Evolutionary conservation across 805 yeast species (phyloP), one percentile per base, ranked within the genome.

Genomic region (Lipomyces yamanashiensis): DNA sequence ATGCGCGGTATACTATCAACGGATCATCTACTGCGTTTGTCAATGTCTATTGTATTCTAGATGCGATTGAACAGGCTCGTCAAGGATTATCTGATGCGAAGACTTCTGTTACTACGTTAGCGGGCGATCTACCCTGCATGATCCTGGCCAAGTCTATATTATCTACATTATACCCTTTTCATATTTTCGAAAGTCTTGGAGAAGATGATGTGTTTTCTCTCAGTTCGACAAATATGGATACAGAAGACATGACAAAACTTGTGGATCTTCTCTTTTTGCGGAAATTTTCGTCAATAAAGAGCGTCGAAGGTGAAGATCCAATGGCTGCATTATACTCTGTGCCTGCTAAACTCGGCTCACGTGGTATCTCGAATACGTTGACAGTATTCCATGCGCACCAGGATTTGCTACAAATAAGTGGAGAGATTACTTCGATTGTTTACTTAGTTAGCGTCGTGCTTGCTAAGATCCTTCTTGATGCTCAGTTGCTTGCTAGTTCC

Each of bases 271-370:
- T 64, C n/a, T 64, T 64, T 47, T 19, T 64, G 15, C 61, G 59
- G 23, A 54, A 44, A 5, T 64, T 61, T 48, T 47, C 64, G 17
- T 45, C 67, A 17, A 40, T 58, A 23, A 40, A 43, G 12, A 43
- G 41, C 10, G 45, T 43, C 28, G 53, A 41, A 12, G 58, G 49
- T 7, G 56, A 36, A 23, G 57, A 37, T 41, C 49, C 51, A 10
- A 23, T 44, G 45, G 37, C 55, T 7, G 40, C 58, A 15, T 34
- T 39, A 39, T 28, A 21, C 19, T 58, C 66, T 21, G 59, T 56
- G 2, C 68, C 68, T 2, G 69, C 69, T 6, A 66, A 64, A 37
- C 62, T 66, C 12, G 69, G 69, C n/a, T 54, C 68, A 5, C 54
- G 69, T 3, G 69, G 69, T 1, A 64, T 66, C 21, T 47, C 62